Conservation (phyloP, 177 flowering plant genomes). For the Vitis hybrid region DNA sequence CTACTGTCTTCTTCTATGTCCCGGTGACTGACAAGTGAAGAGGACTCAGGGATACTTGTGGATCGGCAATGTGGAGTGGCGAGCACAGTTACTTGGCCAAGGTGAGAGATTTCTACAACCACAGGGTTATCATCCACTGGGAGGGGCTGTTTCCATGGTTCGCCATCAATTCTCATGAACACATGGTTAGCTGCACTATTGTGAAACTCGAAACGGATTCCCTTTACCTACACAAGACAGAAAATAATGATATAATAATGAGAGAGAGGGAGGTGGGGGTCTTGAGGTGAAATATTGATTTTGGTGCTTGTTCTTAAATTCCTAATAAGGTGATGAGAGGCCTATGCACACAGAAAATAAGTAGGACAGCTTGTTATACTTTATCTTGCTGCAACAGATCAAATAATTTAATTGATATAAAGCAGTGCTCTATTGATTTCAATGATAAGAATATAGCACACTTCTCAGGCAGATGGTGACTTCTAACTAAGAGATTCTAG, state of each 20-base stretch:
- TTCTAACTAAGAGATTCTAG: too few species aligned
- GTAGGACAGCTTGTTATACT: background rate
- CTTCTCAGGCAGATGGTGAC: too few species aligned
- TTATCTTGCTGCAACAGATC: too few species aligned
- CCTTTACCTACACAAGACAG: slow-evolving; percentile 44
- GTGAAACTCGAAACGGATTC: slow-evolving; percentile 78
- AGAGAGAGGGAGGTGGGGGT: background rate
- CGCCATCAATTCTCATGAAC: slow-evolving; percentile 92
- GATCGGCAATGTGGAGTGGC: slow-evolving; percentile 65
- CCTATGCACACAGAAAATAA: background rate
- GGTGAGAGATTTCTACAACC: slow-evolving; percentile 82
- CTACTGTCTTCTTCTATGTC: slow-evolving; percentile 33
- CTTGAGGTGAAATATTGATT: background rate
- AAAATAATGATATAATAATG: background rate
- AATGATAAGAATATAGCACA: too few species aligned
- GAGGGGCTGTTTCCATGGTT: slow-evolving; percentile 97
- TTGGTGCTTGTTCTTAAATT: background rate
- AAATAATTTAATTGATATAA: too few species aligned
- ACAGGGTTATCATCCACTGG: slow-evolving; percentile 81
- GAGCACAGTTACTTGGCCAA: slow-evolving; percentile 86
- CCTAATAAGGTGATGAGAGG: background rate
- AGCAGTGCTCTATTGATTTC: too few species aligned
- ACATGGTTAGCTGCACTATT: slow-evolving; percentile 73
- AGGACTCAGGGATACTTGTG: slow-evolving; percentile 60
- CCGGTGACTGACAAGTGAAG: slow-evolving; percentile 22